Evolutionary conservation across 192 early-diverging fungal genomes (phyloP).

Genomic region (Rhizoclosmatium sp.): DNA sequence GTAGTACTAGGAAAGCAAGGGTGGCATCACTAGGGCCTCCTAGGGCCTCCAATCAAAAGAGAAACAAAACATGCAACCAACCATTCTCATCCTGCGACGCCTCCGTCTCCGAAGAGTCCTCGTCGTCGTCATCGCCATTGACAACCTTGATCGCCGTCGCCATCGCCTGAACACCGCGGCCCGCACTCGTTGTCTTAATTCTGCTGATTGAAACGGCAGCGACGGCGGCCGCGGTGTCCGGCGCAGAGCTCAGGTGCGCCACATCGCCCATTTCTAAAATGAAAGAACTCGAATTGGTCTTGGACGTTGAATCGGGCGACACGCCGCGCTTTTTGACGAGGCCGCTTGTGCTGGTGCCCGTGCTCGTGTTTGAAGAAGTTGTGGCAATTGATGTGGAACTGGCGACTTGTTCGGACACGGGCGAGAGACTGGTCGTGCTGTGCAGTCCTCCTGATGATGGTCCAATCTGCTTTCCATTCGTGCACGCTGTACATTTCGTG

Average conservation of each 20-base stretch:
- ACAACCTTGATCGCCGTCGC: not conserved
- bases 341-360: no score
- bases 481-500: constrained; percentile 20
- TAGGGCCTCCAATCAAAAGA: no score
- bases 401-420: no score
- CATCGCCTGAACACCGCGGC: not conserved
- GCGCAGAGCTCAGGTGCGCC: not conserved
- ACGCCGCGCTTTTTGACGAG: constrained; percentile 9
- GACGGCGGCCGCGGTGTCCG: constrained; percentile 26
- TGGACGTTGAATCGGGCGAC: no score
- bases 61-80: no score
- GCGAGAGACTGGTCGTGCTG: no score
- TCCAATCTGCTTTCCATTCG: constrained; percentile 28
- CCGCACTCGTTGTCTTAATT: not conserved
- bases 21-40: not conserved
- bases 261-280: no score
- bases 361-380: no score
- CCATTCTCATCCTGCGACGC: no score
- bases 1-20: not conserved
- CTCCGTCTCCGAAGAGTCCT: not conserved
- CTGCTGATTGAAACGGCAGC: constrained; percentile 35
- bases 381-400: no score
- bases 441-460: not conserved
- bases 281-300: no score
- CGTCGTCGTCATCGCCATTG: constrained; percentile 14